Evolutionary conservation across 2,329 filamentous ascomycete genomes (phyloP).

Genomic region (Spiromastix sp.): DNA sequence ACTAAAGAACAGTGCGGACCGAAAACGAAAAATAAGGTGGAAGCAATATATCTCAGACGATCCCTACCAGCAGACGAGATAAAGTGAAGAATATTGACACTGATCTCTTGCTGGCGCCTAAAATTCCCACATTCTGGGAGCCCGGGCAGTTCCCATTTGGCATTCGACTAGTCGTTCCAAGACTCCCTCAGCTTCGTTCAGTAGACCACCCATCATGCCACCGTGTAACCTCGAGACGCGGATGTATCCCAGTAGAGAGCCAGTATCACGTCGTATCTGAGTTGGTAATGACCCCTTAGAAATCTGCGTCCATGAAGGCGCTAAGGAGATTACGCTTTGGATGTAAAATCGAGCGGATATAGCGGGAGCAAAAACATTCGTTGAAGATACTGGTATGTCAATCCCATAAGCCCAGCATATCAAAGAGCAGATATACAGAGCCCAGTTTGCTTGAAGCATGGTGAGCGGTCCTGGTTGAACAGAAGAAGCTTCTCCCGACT

Average conservation of each 20-base stretch:
- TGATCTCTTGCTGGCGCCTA: too few species aligned
- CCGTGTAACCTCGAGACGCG: slow-evolving; percentile 16
- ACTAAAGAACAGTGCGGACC: too few species aligned
- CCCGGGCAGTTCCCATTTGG: too few species aligned
- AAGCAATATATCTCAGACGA: too few species aligned
- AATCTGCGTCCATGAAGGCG: slow-evolving; percentile 11
- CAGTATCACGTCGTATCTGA: slow-evolving; percentile 15
- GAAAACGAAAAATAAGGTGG: too few species aligned
- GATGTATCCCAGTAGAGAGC: slow-evolving; percentile 21
- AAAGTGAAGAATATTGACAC: too few species aligned
- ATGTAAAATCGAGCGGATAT: slow-evolving; percentile 13
- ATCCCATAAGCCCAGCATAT: slow-evolving; percentile 26
- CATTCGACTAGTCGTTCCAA: slow-evolving; percentile 22
- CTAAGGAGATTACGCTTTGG: slow-evolving; percentile 12
- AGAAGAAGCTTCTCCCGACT: background rate
- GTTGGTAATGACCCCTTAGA: slow-evolving; percentile 11
- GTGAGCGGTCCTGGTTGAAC: slow-evolving; percentile 9
- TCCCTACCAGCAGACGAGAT: too few species aligned
- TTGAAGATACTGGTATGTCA: slow-evolving; percentile 3
- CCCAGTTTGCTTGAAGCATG: slow-evolving; percentile 25
- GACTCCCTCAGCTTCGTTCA: slow-evolving; percentile 25
- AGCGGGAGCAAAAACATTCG: background rate
- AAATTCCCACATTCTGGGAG: slow-evolving; percentile 20
- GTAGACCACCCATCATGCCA: slow-evolving; percentile 21
- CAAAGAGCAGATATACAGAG: slow-evolving; percentile 22